Percentiles rank a stretch among this genome's conserved stretches.
These are phyloP conservation scores for Chrysoporthe deuterocubensis DNA, from an alignment of 2,329 filamentous ascomycete species.

Conservation along the genomic window DNA sequence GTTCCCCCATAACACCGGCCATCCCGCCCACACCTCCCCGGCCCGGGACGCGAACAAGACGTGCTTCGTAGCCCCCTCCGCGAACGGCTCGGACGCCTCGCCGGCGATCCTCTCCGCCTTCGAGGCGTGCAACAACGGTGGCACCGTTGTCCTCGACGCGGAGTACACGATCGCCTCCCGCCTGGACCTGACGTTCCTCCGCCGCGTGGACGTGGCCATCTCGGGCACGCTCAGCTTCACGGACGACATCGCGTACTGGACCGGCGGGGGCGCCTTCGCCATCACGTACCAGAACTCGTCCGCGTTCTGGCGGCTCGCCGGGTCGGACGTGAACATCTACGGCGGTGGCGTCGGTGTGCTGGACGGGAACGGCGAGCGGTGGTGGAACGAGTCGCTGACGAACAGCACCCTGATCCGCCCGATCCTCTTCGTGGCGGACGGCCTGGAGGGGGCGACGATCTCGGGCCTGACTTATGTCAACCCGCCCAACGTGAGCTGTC, in stretches of 20 bases:
- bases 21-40: constrained; percentile 24
- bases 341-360: constrained; percentile 51
- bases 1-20: constrained; percentile 17
- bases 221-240: constrained; percentile 45
- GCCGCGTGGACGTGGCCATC: constrained; percentile 59
- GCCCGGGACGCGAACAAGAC: constrained; percentile 32
- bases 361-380: constrained; percentile 63
- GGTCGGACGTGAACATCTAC: constrained; percentile 61
- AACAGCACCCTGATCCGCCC: constrained; percentile 57
- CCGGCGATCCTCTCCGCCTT: constrained; percentile 58
- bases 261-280: constrained; percentile 53
- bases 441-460: constrained; percentile 53
- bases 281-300: constrained; percentile 61
- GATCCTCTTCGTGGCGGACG: constrained; percentile 57
- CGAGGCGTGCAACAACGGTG: constrained; percentile 63
- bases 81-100: constrained; percentile 35
- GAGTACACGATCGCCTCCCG: constrained; percentile 61
- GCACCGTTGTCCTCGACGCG: constrained; percentile 59
- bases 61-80: constrained; percentile 35
- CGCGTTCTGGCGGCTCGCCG: constrained; percentile 62
- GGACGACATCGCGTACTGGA: constrained; percentile 63
- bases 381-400: constrained; percentile 54
- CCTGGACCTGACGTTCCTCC: constrained; percentile 59
- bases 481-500: constrained; percentile 50
- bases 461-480: constrained; percentile 56